A percentile compares a stretch with the other conserved stretches of the same genome.
phyloP scores from a whole-genome alignment of 2,329 filamentous ascomycete species.

The Fusarium abutilonis region DNA sequence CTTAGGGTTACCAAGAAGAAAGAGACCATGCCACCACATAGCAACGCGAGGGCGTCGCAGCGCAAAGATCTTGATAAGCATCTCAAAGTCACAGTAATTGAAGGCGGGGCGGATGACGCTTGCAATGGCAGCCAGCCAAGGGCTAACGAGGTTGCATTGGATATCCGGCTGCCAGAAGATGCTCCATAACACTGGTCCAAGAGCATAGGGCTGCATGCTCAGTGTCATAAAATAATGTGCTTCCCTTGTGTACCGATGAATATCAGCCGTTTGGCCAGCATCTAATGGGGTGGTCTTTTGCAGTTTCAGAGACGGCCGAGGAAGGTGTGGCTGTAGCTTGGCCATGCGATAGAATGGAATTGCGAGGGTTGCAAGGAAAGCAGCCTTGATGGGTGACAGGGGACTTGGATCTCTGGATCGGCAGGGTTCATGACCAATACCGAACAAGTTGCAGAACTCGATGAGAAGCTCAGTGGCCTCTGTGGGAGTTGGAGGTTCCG shows the following conservation, averaged over 20 bases:
- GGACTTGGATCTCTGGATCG: conserved; percentile 12
- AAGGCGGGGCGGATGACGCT: conserved; percentile 39
- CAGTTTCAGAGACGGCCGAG: conserved; percentile 28
- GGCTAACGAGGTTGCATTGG: conserved; percentile 46
- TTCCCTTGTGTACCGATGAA: conserved; percentile 36
- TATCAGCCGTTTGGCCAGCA: conserved; percentile 18
- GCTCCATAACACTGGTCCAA: conserved; percentile 47
- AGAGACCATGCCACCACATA: conserved; percentile 46
- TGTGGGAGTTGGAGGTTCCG: conserved; percentile 26
- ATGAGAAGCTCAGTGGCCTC: conserved; percentile 42
- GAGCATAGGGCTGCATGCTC: conserved; percentile 42
- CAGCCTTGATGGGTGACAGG: conserved; percentile 42
- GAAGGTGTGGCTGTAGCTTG: conserved; percentile 40
- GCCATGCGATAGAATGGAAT: conserved; percentile 45
- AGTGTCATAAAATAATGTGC: conserved; percentile 48
- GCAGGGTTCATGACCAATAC: conserved; percentile 36
- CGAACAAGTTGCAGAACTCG: conserved; percentile 43
- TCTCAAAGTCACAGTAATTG: conserved; percentile 35
- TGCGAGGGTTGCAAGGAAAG: conserved; percentile 41
- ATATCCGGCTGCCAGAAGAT: conserved; percentile 48
- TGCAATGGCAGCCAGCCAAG: conserved; percentile 43
- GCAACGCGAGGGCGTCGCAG: conserved; percentile 44
- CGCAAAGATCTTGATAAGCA: conserved; percentile 40
- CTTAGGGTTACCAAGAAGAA: conserved; percentile 38
- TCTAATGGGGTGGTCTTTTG: conserved; percentile 12